phyloP scores from a whole-genome alignment of 108 stramenopile genomes.

The Nitzschia putrida region DNA sequence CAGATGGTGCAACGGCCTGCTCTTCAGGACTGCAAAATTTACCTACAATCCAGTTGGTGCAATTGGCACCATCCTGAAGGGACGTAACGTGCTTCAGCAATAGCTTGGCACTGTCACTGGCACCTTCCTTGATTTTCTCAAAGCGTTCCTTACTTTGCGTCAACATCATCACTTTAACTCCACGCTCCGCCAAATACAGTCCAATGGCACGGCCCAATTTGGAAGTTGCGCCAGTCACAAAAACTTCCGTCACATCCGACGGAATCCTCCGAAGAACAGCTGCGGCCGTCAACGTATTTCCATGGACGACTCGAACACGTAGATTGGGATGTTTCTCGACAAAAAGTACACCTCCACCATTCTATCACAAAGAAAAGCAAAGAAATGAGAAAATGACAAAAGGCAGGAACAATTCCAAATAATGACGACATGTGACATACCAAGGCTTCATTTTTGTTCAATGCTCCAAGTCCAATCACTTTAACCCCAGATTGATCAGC shows the following conservation, averaged over 20 bases:
- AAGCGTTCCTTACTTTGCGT: slow-evolving; percentile 26
- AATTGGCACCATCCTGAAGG: slow-evolving; percentile 17
- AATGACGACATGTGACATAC: slow-evolving; percentile 8
- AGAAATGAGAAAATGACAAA: background rate
- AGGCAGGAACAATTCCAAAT: background rate
- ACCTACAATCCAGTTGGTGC: slow-evolving; percentile 28
- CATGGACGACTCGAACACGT: slow-evolving; percentile 21
- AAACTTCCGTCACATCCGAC: slow-evolving; percentile 27
- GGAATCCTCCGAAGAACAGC: slow-evolving; percentile 26
- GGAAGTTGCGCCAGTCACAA: slow-evolving; percentile 31
- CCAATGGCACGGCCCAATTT: slow-evolving; percentile 28
- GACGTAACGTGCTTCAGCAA: slow-evolving; percentile 6
- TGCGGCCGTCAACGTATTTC: slow-evolving; percentile 32
- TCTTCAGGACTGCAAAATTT: slow-evolving; percentile 31
- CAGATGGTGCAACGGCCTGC: slow-evolving; percentile 23
- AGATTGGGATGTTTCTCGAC: slow-evolving; percentile 23
- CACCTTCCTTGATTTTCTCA: slow-evolving; percentile 17
- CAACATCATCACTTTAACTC: slow-evolving; percentile 27
- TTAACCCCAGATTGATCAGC: slow-evolving; percentile 18
- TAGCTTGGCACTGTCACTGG: slow-evolving; percentile 1
- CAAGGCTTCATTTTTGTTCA: slow-evolving; percentile 33
- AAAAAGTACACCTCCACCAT: slow-evolving; percentile 30
- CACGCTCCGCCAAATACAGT: slow-evolving; percentile 28
- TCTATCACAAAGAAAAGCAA: slow-evolving; percentile 6
- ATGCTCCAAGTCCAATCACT: slow-evolving; percentile 23